phyloP scores from a whole-genome alignment of 73 alveolate genomes.

The Urostyla sp. region DNA sequence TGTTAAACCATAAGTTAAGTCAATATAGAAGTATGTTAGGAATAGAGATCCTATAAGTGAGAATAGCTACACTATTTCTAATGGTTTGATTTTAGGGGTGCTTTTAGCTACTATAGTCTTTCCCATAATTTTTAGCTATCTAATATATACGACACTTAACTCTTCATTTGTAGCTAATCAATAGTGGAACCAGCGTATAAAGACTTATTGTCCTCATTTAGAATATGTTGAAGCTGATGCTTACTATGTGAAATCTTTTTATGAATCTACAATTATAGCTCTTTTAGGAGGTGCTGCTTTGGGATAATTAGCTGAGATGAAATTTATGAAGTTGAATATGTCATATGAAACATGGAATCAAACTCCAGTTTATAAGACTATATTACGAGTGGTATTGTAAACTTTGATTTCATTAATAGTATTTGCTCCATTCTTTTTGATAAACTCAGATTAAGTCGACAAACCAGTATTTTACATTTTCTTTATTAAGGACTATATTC shows the following conservation, averaged over 20 bases:
- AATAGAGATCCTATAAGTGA: not conserved
- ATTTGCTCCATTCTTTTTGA: constrained; percentile 3
- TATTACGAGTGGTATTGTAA: not conserved
- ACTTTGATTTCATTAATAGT: not conserved
- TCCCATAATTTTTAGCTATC: too few relatives aligned
- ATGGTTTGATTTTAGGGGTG: too few relatives aligned
- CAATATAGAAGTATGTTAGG: constrained; percentile 6
- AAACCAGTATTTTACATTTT: not conserved
- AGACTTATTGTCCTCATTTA: not conserved
- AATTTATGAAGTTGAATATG: constrained; percentile 10
- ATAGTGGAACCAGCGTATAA: constrained; percentile 33
- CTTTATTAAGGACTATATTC: not conserved
- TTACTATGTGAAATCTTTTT: not conserved
- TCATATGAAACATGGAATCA: constrained; percentile 30
- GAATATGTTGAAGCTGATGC: not conserved
- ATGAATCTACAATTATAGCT: constrained; percentile 1
- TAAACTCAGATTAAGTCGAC: not conserved
- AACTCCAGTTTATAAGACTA: not conserved
- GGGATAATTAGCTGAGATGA: constrained; percentile 35
- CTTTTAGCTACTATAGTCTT: too few relatives aligned
- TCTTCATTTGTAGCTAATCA: too few relatives aligned
- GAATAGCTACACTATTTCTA: too few relatives aligned
- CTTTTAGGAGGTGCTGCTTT: constrained; percentile 8
- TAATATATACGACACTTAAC: too few relatives aligned
- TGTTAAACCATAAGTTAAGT: constrained; percentile 22